Evolutionary conservation across 208 protist genomes (phyloP).

Genomic region (Vickermania ingenoplastis): DNA sequence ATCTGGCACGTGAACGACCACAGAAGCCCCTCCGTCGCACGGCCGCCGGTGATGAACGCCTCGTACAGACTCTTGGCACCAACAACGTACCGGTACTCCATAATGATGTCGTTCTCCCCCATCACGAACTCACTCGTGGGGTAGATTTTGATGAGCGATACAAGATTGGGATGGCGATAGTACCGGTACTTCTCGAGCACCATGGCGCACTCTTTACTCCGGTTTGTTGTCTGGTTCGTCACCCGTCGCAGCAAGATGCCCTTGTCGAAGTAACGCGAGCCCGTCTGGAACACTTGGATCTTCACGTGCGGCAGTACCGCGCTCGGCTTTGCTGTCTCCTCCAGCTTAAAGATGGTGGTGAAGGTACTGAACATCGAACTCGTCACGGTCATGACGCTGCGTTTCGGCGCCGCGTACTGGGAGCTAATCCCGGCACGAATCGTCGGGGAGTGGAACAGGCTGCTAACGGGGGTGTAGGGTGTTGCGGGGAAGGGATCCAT

Average conservation of each 20-base stretch:
- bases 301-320: constrained; percentile 48
- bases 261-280: constrained; percentile 61
- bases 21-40: constrained; percentile 66
- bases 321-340: constrained; percentile 46
- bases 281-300: constrained; percentile 76
- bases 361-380: constrained; percentile 78
- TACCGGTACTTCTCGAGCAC: constrained; percentile 53
- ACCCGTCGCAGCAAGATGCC: constrained; percentile 68
- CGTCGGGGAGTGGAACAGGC: constrained; percentile 62
- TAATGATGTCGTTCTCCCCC: constrained; percentile 73
- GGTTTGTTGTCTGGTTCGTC: constrained; percentile 40
- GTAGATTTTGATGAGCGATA: constrained; percentile 63
- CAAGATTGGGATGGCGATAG: constrained; percentile 75
- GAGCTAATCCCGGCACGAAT: constrained; percentile 39
- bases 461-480: constrained; percentile 64
- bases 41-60: constrained; percentile 57
- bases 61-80: constrained; percentile 72
- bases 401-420: constrained; percentile 21
- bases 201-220: constrained; percentile 29
- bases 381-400: constrained; percentile 58
- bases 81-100: constrained; percentile 79
- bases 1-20: constrained; percentile 86
- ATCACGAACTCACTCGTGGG: constrained; percentile 79
- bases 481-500: constrained; percentile 76
- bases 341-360: constrained; percentile 85